These are phyloP conservation scores for Mimosa bimucronata DNA, from an alignment of 306 rosid genomes.

Conservation along the genomic window DNA sequence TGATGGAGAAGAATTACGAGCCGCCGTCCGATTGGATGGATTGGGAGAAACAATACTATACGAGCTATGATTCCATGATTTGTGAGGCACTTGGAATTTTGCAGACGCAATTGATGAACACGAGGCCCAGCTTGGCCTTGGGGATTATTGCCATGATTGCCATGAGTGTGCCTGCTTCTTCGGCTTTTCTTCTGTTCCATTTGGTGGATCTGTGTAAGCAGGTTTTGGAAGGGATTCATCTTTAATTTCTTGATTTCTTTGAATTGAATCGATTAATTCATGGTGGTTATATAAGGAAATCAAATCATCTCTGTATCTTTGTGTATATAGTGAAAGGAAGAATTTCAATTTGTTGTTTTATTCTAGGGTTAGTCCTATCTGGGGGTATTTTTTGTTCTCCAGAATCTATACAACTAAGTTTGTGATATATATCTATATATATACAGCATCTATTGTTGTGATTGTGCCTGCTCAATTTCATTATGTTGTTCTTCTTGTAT, in stretches of 20 bases:
- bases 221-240: neutral
- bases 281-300: neutral
- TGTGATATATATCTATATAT: neutral
- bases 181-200: neutral
- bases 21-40: constrained; percentile 70
- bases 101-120: constrained; percentile 8
- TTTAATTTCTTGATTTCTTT: neutral
- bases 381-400: neutral
- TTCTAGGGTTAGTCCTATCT: neutral
- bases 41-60: constrained; percentile 67
- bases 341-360: neutral
- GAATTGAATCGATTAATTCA: neutral
- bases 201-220: constrained; percentile 3
- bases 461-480: neutral
- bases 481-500: neutral
- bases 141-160: constrained; percentile 4
- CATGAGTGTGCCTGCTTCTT: neutral
- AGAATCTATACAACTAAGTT: neutral
- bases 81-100: neutral
- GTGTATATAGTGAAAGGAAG: neutral
- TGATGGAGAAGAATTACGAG: constrained; percentile 73
- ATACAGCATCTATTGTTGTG: neutral
- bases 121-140: constrained; percentile 16
- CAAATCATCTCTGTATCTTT: neutral
- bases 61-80: constrained; percentile 23